These are phyloP conservation scores for Suillus variegatus DNA, from an alignment of 768 basidiomycete species.

Conservation along the genomic window DNA sequence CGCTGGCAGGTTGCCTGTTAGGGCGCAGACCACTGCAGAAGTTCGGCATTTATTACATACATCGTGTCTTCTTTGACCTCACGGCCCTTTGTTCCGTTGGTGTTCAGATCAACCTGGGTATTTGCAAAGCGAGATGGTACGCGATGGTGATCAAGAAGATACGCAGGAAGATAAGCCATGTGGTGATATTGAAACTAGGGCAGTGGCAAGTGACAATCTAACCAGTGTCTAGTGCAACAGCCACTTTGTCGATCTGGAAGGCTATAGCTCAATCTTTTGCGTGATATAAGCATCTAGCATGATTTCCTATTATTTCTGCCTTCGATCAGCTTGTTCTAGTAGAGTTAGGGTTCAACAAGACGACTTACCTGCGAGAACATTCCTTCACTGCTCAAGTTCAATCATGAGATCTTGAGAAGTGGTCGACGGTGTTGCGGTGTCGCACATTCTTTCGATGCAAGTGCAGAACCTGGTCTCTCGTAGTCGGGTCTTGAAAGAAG, in stretches of 20 bases:
- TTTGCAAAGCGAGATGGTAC: not conserved
- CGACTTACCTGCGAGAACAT: not conserved
- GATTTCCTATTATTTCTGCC: not conserved
- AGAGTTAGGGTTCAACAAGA: not conserved
- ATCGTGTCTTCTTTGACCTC: constrained; percentile 1
- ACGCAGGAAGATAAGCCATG: not conserved
- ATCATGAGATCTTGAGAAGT: not conserved
- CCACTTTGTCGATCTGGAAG: not conserved
- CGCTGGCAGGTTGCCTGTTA: not conserved
- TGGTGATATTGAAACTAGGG: not conserved
- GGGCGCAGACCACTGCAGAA: not conserved
- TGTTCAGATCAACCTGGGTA: not conserved
- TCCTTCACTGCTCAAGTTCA: not conserved
- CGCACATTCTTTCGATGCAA: not conserved
- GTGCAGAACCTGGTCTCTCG: not conserved
- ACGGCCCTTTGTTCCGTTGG: not conserved
- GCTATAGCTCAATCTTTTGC: not conserved
- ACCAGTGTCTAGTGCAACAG: not conserved
- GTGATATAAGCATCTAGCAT: not conserved
- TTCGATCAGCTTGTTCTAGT: not conserved
- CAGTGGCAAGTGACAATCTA: not conserved
- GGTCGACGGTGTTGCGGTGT: not conserved
- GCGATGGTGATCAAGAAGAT: not conserved
- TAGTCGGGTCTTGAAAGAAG: not conserved
- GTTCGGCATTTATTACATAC: not conserved